phyloP scores from a whole-genome alignment of 768 basidiomycete species.

The Lenzites betulinus region DNA sequence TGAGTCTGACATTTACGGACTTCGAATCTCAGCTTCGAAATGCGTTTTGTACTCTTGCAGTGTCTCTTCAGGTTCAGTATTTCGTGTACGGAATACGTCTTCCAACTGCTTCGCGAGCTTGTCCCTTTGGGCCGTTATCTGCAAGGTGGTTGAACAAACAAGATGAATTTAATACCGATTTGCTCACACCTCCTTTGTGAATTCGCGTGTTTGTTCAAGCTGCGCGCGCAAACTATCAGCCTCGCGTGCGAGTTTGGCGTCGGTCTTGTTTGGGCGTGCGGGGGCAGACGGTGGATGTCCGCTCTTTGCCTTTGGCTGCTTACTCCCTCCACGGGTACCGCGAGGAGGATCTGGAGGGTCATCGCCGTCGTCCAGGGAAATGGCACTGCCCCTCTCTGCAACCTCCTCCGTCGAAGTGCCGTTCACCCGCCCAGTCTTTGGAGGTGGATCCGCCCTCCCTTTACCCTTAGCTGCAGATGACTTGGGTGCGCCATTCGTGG shows the following conservation, averaged over 20 bases:
- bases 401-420: conserved; percentile 14
- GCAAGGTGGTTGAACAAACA: neutral
- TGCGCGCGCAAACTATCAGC: conserved; percentile 26
- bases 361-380: conserved; percentile 27
- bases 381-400: conserved; percentile 16
- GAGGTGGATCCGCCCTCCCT: conserved; percentile 22
- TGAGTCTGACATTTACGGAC: conserved; percentile 37
- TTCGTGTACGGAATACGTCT: conserved; percentile 55
- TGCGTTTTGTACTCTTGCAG: conserved; percentile 50
- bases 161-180: neutral
- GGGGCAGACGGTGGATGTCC: neutral
- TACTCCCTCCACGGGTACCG: conserved; percentile 6
- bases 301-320: conserved; percentile 14
- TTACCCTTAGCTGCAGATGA: conserved; percentile 35
- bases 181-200: conserved; percentile 22
- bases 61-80: conserved; percentile 65
- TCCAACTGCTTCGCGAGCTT: conserved; percentile 56
- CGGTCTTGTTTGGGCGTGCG: conserved; percentile 9
- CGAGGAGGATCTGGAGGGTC: conserved; percentile 11
- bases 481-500: conserved; percentile 34
- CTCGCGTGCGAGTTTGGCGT: conserved; percentile 20
- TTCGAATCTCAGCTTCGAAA: conserved; percentile 52
- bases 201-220: conserved; percentile 24
- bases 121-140: conserved; percentile 30
- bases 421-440: conserved; percentile 1